Evolutionary conservation across 1,284 basidiomycete species (phyloP).

Genomic region (Schizopora paradoxa): DNA sequence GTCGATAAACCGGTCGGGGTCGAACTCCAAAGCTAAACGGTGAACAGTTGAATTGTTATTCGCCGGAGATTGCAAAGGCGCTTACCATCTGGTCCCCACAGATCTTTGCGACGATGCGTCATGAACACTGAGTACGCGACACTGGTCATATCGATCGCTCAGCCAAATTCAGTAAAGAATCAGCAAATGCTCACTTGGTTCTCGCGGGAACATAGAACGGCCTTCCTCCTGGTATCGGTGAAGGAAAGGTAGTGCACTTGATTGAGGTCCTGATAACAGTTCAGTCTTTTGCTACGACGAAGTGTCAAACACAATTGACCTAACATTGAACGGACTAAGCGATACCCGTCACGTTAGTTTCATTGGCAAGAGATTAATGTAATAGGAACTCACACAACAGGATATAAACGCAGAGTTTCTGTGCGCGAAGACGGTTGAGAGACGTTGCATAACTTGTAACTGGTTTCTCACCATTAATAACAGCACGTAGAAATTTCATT

Average conservation of each 20-base stretch:
- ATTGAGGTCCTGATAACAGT: constrained; percentile 3
- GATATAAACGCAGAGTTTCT: constrained; percentile 20
- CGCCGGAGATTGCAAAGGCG: not conserved
- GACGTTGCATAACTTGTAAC: not conserved
- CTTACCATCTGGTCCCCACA: constrained; percentile 38
- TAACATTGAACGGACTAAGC: constrained; percentile 27
- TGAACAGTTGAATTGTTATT: too few relatives aligned
- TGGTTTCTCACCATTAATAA: constrained; percentile 38
- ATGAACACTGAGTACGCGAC: constrained; percentile 30
- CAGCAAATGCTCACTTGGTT: not conserved
- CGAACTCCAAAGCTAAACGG: constrained; percentile 30
- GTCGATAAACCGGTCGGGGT: constrained; percentile 37
- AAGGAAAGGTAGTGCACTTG: not conserved
- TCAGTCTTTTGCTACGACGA: not conserved
- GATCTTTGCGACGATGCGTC: constrained; percentile 31
- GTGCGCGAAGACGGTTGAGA: not conserved
- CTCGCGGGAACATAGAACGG: constrained; percentile 17
- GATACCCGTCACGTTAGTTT: not conserved
- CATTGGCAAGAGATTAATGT: constrained; percentile 26
- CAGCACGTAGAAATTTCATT: constrained; percentile 47
- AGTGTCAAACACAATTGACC: constrained; percentile 18
- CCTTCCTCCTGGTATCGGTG: constrained; percentile 7
- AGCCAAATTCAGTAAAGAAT: not conserved
- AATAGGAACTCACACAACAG: constrained; percentile 10
- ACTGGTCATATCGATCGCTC: constrained; percentile 18